Evolutionary conservation across 257 asterid species (phyloP).

Genomic region (Nicotiana tomentosiformis): DNA sequence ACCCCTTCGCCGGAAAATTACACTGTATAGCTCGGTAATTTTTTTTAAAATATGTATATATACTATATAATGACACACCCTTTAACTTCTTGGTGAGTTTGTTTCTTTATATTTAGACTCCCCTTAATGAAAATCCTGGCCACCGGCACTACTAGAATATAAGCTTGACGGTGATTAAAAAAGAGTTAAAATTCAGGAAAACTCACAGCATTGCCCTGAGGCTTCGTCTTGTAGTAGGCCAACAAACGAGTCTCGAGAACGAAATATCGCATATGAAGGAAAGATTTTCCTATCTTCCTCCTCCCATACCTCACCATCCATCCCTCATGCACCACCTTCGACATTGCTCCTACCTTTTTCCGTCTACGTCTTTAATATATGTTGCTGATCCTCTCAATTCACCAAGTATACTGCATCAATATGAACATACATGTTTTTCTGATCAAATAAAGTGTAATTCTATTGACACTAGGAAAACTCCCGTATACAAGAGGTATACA

Average conservation of each 20-base stretch:
- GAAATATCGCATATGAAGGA: constrained; percentile 82
- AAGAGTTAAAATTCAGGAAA: not conserved
- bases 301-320: constrained; percentile 97
- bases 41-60: too few relatives aligned
- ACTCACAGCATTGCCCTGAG: constrained; percentile 66
- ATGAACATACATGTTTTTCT: not conserved
- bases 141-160: too few relatives aligned
- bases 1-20: too few relatives aligned
- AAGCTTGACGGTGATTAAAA: too few relatives aligned
- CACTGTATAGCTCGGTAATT: too few relatives aligned
- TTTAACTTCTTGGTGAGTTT: too few relatives aligned
- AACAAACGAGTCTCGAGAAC: constrained; percentile 71
- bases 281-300: constrained; percentile 83
- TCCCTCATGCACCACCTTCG: constrained; percentile 84
- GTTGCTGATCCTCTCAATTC: not conserved
- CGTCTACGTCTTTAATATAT: not conserved
- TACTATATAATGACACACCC: too few relatives aligned
- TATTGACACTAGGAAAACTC: not conserved
- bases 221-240: constrained; percentile 89
- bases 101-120: too few relatives aligned
- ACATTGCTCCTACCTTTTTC: constrained; percentile 27
- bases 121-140: too few relatives aligned
- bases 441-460: not conserved
- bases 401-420: not conserved
- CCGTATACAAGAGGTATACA: not conserved